Evolutionary conservation across 352 stramenopile genomes (phyloP).

Genomic region (Pythium sukuiense): DNA sequence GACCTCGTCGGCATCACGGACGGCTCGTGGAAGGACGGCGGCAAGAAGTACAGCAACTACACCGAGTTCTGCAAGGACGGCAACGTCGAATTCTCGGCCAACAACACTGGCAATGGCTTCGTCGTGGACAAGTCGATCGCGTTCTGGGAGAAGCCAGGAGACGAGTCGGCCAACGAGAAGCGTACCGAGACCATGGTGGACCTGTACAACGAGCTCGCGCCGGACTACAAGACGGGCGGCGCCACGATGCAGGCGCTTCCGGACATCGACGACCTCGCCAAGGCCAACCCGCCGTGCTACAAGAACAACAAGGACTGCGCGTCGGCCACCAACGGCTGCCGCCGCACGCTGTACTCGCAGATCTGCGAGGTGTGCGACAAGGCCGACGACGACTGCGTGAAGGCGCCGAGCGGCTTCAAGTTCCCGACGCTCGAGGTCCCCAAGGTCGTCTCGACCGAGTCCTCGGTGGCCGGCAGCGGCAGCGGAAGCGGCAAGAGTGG

Average conservation of each 20-base stretch:
- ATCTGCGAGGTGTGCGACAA: slow-evolving; percentile 55
- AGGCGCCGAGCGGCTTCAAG: slow-evolving; percentile 37
- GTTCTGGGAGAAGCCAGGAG: slow-evolving; percentile 65
- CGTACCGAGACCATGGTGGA: slow-evolving; percentile 47
- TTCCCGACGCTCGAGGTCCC: slow-evolving; percentile 47
- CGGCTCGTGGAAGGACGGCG: slow-evolving; percentile 17
- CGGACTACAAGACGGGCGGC: slow-evolving; percentile 4
- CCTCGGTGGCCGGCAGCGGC: neutral
- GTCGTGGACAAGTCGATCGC: slow-evolving; percentile 39
- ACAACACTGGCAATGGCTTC: slow-evolving; percentile 25
- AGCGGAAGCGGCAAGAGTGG: neutral
- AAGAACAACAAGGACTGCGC: slow-evolving; percentile 59
- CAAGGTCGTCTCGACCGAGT: slow-evolving; percentile 3
- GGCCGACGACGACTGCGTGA: slow-evolving; percentile 32
- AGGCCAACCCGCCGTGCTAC: slow-evolving; percentile 67
- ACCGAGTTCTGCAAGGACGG: slow-evolving; percentile 53
- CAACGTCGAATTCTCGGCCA: slow-evolving; percentile 50
- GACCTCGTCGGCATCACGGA: slow-evolving; percentile 71
- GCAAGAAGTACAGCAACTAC: slow-evolving; percentile 24
- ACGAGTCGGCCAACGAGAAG: slow-evolving; percentile 41
- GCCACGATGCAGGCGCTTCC: slow-evolving; percentile 50
- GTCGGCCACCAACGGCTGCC: slow-evolving; percentile 44
- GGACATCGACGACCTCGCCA: slow-evolving; percentile 35
- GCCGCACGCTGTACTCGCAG: slow-evolving; percentile 58
- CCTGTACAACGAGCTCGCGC: slow-evolving; percentile 53